Evolutionary conservation across 2,329 filamentous ascomycete genomes (phyloP), one percentile per base, ranked within the genome.

Genomic region (Annulohypoxylon truncatum): DNA sequence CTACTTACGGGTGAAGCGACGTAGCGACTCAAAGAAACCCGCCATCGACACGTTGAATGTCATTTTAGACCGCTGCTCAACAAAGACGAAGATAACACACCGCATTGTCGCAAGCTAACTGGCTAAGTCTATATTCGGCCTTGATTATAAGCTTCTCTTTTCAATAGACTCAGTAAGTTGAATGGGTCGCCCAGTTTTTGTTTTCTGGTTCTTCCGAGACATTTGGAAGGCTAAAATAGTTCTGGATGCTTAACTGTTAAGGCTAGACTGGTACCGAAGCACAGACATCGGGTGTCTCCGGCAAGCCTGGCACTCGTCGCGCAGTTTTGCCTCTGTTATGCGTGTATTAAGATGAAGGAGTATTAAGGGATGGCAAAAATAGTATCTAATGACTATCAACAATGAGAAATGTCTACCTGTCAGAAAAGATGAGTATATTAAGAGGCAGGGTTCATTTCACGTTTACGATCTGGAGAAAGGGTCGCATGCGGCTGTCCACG

Each of bases 391-490:
- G 29, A 29, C 26, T 58, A n/a, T 15, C 9, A 24, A 57, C 12
- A 15, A 28, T 13, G 12, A 54, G n/a, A 52, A n/a, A 29, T 26
- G 44, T 48, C 8, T 48, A 33, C 47, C 20, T 38, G 55, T 61
- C 28, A 61, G 13, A 42, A 1, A n/a, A 35, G 33, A 42, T n/a
- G 29, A 9, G n/a, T 8, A 51, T 24, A 33, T 8, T 24, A 40
- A 28, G 28, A 46, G 40, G 18, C 18, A 15, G 48, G 47, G 29
- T 44, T 28, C 24, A 46, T 51, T 54, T 40, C 33, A 26, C 31
- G 47, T 26, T 60, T 47, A 46, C 51, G 61, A 65, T 66, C 50
- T 62, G 53, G 65, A 26, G 50, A 59, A 61, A 50, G 35, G 53
- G 58, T 66, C 53, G 44, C 50, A 53, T 65, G 48, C 51, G 53